A percentile compares a stretch with the other conserved stretches of the same genome.
Conservation (phyloP, 192 early-diverging fungal genomes). For the Powellomyces hirtus region DNA sequence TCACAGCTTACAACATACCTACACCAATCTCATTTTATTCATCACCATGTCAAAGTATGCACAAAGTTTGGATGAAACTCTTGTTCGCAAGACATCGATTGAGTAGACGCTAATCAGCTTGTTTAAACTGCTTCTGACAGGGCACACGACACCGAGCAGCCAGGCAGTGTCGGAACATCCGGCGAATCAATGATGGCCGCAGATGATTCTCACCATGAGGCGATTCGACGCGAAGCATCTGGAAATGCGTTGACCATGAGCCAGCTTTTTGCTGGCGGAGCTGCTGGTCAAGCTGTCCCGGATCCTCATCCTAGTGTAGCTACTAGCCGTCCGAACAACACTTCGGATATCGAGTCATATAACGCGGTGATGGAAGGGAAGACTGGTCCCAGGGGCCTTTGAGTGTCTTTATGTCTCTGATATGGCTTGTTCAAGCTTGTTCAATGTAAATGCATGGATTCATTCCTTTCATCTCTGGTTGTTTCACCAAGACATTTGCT, state of each 20-base stretch:
- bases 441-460: too few species aligned
- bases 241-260: constrained; percentile 8
- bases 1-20: too few species aligned
- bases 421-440: too few species aligned
- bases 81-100: too few species aligned
- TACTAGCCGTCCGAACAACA: neutral
- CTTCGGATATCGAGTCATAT: neutral
- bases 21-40: too few species aligned
- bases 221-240: constrained; percentile 3
- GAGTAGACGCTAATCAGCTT: too few species aligned
- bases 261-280: constrained; percentile 1
- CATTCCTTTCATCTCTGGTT: too few species aligned
- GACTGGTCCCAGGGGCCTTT: constrained; percentile 1
- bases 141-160: neutral
- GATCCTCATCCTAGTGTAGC: neutral
- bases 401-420: too few species aligned
- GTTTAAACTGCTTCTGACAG: too few species aligned
- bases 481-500: too few species aligned
- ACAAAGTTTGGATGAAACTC: too few species aligned
- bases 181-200: constrained; percentile 3
- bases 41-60: too few species aligned
- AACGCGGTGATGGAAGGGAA: constrained; percentile 3
- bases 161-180: neutral
- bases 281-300: neutral
- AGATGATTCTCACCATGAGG: neutral